Percentiles rank a stretch among this genome's conserved stretches.
Conservation (phyloP, 345 rosid genomes). For the Hibiscus trionum region DNA sequence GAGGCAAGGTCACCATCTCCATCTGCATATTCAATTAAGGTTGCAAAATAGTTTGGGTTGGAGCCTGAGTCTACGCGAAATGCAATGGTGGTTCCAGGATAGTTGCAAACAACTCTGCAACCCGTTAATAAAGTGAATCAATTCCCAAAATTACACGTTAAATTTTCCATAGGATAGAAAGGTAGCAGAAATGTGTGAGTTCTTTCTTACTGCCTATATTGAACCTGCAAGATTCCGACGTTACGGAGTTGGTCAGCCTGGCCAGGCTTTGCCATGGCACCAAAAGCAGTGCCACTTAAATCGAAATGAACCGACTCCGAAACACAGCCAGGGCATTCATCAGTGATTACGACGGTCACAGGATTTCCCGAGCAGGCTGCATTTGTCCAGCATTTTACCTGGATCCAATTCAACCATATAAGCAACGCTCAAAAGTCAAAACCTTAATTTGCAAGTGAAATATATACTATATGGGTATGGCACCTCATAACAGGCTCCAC, state of each 20-base stretch:
- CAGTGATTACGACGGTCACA: slow-evolving; percentile 54
- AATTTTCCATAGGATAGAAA: neutral
- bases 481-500: slow-evolving; percentile 74
- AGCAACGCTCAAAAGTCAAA: neutral
- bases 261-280: slow-evolving; percentile 65
- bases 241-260: slow-evolving; percentile 39
- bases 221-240: slow-evolving; percentile 46
- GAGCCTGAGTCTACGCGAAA: slow-evolving; percentile 52
- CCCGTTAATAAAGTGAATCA: too few species aligned
- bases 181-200: too few species aligned
- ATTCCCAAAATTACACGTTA: too few species aligned
- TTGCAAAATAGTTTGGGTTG: slow-evolving; percentile 44
- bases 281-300: slow-evolving; percentile 62
- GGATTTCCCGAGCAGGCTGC: slow-evolving; percentile 57
- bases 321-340: slow-evolving; percentile 56
- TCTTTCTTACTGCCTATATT: slow-evolving; percentile 38
- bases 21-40: slow-evolving; percentile 29
- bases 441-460: neutral
- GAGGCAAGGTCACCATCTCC: slow-evolving; percentile 47
- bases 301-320: slow-evolving; percentile 54
- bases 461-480: neutral
- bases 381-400: slow-evolving; percentile 54
- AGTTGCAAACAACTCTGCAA: slow-evolving; percentile 50
- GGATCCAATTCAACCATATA: neutral
- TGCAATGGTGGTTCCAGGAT: slow-evolving; percentile 26